These are phyloP conservation scores for Infundibulicybe gibba DNA, from an alignment of 768 basidiomycete species.

Conservation along the genomic window DNA sequence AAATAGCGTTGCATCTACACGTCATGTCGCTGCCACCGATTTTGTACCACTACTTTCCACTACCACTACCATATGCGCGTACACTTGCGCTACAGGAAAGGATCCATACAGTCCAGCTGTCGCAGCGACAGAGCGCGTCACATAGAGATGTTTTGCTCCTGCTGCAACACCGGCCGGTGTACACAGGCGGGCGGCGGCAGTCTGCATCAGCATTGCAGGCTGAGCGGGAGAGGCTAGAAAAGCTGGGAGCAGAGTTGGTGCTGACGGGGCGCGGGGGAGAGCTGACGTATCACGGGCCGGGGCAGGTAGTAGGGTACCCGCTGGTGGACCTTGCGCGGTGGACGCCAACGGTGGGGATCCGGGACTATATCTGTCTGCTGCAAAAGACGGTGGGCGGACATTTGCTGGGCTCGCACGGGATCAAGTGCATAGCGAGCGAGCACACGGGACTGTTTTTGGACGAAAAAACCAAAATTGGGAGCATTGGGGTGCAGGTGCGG, in stretches of 20 bases:
- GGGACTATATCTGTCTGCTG: constrained; percentile 83
- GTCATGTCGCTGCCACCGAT: constrained; percentile 52
- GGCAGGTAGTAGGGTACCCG: constrained; percentile 95
- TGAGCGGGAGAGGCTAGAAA: constrained; percentile 63
- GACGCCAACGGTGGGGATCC: constrained; percentile 64
- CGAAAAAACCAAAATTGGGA: constrained; percentile 80
- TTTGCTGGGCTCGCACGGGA: constrained; percentile 55
- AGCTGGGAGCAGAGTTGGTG: constrained; percentile 85
- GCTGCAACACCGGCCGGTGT: constrained; percentile 90
- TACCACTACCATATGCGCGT: constrained; percentile 73
- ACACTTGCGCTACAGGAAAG: constrained; percentile 70
- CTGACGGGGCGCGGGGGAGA: constrained; percentile 84
- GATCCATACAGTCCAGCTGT: constrained; percentile 64
- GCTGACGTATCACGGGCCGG: constrained; percentile 96
- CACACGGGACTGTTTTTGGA: constrained; percentile 92
- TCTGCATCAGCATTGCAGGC: constrained; percentile 50
- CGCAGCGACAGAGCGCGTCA: constrained; percentile 32
- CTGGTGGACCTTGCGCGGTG: constrained; percentile 85
- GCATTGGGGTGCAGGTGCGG: constrained; percentile 95
- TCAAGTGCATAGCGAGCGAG: constrained; percentile 56
- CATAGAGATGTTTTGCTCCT: constrained; percentile 71
- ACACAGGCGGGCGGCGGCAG: constrained; percentile 92
- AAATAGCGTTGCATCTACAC: too few species aligned
- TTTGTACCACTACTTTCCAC: constrained; percentile 71
- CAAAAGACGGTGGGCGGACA: constrained; percentile 69